Evolutionary conservation across 805 yeast genomes (phyloP), one percentile per base, ranked within the genome.

Genomic region (Candida oleophila): DNA sequence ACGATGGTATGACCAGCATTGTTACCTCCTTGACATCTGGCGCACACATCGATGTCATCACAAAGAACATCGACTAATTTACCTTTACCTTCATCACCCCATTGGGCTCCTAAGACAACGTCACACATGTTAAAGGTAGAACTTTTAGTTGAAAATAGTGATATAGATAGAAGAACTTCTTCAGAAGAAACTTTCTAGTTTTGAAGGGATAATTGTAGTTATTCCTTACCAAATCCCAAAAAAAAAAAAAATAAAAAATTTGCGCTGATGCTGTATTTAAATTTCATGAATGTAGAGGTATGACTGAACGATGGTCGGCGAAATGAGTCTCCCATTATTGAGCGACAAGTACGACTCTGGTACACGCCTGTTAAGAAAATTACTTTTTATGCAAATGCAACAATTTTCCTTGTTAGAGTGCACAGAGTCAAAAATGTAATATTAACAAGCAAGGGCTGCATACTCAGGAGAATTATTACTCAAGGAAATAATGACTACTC

Each of bases 41-140:
- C 97, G 67, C 97, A 95, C 37, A 94, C 92, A 57, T 94, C 98
- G 59, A 94, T 86, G 55, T 89, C 83, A 61, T 92, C 98, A 71
- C 98, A 95, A 44, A 94, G 78, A 47, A 94, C 76, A 66, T 94
- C 99, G 42, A 94, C 99, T 49, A 94, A 80, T 71, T 94, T 94
- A 49, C 99, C 99, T 67, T 94, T 94, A 65, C 99, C 99, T 81
- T 94, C 99, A 65, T 94, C 99, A 54, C 99, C 99, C 99, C 99
- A 94, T 73, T 94, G 99, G 71, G 98, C 32, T 49, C 99, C 99
- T 61, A 94, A 78, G 46, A 94, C 99, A 54, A 94, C 98, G 74
- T 85, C 87, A 66, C 88, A 85, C 91, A 85, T 85, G 15, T 50
- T 30, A 25, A 18, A 14, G 35, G 32, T 16, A 18, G 15, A 42